Conservation (phyloP, 2,329 filamentous ascomycete species). For the Sordariomycetes sp. region DNA sequence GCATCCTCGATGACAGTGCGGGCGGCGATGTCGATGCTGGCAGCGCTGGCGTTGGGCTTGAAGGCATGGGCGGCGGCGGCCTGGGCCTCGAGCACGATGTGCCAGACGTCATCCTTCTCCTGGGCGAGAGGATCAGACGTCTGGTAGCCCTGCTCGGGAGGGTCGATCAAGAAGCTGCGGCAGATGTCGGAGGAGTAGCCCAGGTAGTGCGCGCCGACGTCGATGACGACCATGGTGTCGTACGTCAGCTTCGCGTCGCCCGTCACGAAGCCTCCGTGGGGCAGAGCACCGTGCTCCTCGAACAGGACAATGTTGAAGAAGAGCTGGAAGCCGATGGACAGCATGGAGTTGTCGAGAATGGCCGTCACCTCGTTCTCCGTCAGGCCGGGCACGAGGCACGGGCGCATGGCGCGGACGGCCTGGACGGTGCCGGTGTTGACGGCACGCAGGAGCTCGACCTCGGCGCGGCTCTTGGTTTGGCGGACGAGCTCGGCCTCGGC, state of each 20-base stretch:
- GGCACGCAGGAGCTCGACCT: constrained; percentile 47
- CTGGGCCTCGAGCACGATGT: constrained; percentile 54
- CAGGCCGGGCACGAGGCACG: constrained; percentile 44
- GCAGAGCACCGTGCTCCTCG: constrained; percentile 42
- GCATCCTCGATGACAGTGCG: constrained; percentile 45
- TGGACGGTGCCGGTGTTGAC: constrained; percentile 57
- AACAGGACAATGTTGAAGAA: constrained; percentile 60
- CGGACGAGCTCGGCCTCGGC: constrained; percentile 47
- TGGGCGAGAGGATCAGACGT: constrained; percentile 15
- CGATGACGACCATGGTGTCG: constrained; percentile 52
- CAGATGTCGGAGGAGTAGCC: constrained; percentile 58
- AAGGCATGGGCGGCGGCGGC: constrained; percentile 42
- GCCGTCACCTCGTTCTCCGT: constrained; percentile 48
- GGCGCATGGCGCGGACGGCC: constrained; percentile 46
- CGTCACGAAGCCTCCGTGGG: constrained; percentile 43
- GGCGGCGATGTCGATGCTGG: constrained; percentile 52
- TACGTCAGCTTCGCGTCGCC: constrained; percentile 39
- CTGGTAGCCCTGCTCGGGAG: constrained; percentile 8
- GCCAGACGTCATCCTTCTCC: constrained; percentile 50
- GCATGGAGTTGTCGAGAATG: constrained; percentile 45
- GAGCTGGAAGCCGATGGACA: constrained; percentile 41
- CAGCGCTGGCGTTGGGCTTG: constrained; percentile 41
- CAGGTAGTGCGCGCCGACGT: constrained; percentile 51
- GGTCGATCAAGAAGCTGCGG: constrained; percentile 48
- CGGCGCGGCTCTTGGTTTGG: constrained; percentile 46